Conservation (phyloP, 208 protist genomes). For the Acanthamoeba castellanii region DNA sequence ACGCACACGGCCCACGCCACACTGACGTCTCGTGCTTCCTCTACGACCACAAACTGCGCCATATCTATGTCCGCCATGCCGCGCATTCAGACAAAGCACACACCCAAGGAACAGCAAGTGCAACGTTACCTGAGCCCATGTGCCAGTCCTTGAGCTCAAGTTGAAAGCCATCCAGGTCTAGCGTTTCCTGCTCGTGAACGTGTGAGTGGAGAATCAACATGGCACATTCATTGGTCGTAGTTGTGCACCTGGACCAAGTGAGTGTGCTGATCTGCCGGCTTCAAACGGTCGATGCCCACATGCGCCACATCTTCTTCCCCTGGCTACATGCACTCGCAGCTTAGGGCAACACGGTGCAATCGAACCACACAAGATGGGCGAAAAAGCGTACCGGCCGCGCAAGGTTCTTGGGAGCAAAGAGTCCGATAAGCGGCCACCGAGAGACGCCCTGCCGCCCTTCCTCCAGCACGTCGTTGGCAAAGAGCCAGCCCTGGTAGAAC, state of each 20-base stretch:
- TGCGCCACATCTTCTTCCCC: background rate
- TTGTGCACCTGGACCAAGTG: background rate
- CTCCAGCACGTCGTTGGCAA: background rate
- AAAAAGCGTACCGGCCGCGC: background rate
- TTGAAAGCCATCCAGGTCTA: background rate
- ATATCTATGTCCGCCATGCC: background rate
- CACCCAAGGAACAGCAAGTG: background rate
- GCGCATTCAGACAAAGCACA: background rate
- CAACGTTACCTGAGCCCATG: background rate
- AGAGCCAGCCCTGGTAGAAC: constrained; percentile 19
- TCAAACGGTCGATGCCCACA: background rate
- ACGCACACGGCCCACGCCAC: background rate
- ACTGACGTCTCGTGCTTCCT: background rate
- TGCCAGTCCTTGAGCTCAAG: background rate
- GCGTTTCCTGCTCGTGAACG: background rate
- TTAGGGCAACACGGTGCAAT: background rate
- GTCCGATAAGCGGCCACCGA: background rate
- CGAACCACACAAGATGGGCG: background rate
- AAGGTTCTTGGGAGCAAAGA: background rate
- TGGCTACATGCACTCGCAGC: background rate
- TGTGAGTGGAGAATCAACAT: background rate
- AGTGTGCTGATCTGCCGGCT: background rate
- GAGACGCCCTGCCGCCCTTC: background rate
- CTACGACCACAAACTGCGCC: background rate
- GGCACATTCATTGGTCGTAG: background rate